A percentile compares a stretch with the other conserved stretches of the same genome.
Evolutionary conservation across 163 green algal genomes (phyloP).

Genomic region (Scenedesmus sp.): DNA sequence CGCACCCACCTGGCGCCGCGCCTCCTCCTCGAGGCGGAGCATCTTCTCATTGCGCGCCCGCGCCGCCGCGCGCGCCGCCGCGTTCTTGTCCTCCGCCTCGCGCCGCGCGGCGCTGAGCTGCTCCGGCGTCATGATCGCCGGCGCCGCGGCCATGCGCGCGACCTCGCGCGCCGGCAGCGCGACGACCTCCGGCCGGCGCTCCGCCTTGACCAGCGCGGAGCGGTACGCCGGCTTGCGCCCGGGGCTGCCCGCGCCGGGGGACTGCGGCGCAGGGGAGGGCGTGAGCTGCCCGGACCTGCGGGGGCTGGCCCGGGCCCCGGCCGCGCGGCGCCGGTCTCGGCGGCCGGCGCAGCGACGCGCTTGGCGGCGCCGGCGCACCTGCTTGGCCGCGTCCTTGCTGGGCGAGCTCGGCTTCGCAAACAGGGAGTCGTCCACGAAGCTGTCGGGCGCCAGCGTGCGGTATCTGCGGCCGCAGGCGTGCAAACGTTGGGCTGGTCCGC

Average conservation of each 20-base stretch:
- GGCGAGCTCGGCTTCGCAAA: constrained; percentile 53
- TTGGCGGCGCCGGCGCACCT: background rate
- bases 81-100: constrained; percentile 54
- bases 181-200: constrained; percentile 49
- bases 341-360: too few species aligned
- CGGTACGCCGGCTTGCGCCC: too few species aligned
- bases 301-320: too few species aligned
- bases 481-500: too few species aligned
- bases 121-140: constrained; percentile 64
- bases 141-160: constrained; percentile 64
- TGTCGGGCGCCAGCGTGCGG: constrained; percentile 53
- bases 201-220: background rate
- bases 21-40: constrained; percentile 71
- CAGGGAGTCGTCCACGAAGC: constrained; percentile 73
- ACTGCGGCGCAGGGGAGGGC: too few species aligned
- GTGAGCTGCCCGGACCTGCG: too few species aligned
- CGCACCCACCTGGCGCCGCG: constrained; percentile 40
- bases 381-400: background rate
- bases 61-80: constrained; percentile 60
- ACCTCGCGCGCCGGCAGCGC: constrained; percentile 57
- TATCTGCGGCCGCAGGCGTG: constrained; percentile 57
- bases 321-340: too few species aligned
- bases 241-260: too few species aligned
- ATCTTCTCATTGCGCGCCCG: constrained; percentile 79
- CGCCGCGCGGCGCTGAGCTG: constrained; percentile 56